Evolutionary conservation across 2,329 filamentous ascomycete genomes (phyloP).

Genomic region (Aspergillus clavatus): DNA sequence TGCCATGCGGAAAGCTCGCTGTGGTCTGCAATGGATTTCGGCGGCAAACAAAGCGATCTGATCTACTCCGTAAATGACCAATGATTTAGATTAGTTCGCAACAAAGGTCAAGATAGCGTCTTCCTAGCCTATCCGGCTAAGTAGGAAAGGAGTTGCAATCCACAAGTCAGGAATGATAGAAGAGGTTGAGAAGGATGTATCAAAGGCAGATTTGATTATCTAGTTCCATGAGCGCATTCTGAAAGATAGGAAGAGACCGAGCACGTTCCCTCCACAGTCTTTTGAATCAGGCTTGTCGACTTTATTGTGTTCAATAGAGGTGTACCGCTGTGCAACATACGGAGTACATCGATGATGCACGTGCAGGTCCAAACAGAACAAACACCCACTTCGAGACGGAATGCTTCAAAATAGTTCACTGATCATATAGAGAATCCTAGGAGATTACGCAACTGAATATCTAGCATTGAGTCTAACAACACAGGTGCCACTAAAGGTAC

Average conservation of each 20-base stretch:
- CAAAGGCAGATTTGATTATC: neutral
- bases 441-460: constrained; percentile 19
- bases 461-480: constrained; percentile 37
- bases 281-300: no score
- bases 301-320: no score
- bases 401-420: neutral
- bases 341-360: constrained; percentile 4
- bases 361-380: constrained; percentile 20
- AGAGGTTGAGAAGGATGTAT: constrained; percentile 1
- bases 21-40: neutral
- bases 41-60: neutral
- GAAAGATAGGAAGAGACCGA: no score
- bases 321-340: no score
- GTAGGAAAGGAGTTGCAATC: constrained; percentile 18
- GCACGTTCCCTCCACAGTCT: no score
- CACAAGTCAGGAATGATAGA: constrained; percentile 19
- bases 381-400: no score
- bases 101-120: constrained; percentile 15
- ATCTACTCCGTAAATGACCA: no score
- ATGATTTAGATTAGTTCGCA: constrained; percentile 9
- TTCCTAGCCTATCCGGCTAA: constrained; percentile 17
- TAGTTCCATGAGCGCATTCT: no score
- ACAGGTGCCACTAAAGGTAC: constrained; percentile 38
- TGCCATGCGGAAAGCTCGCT: neutral
- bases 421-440: constrained; percentile 7